Base-by-base conservation (phyloP, 192 early-diverging fungal species). In the Phycomyces nitens region DNA sequence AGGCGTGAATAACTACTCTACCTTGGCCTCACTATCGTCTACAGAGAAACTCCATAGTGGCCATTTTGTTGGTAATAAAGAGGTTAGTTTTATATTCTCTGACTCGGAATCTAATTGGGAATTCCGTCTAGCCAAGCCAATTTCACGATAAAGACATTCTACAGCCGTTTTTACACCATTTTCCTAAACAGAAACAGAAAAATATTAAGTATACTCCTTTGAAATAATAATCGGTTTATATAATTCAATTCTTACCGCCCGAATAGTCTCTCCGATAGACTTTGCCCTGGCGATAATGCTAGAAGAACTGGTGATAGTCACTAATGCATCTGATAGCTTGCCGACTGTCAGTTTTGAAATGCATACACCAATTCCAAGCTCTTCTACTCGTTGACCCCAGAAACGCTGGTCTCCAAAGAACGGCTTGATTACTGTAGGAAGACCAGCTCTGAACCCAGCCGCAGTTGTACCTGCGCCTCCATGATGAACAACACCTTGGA, bases 391-490 rank as follows among this genome's bases (percentile, higher is more conserved):
- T 21, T 86, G 77, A 5, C 79, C 86, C 89, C 89, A 91, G 58
- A 91, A 91, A 40, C 72, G 79, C 29, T 82, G 83, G 40, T 86
- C 83, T 9, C 83, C 82, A 77, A 84, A 86, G 56, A 85, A 91
- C 18, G 89, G 89, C 53, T 84, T 82, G 51, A 91, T 79, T 29
- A 89, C 68, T 1, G 88, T 89, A 2, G 89, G 87, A 56, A 78
- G 69, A 24, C 89, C 89, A 7, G 83, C 86, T 12, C 84, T 81
- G 14, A 91, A 53, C 27, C 88, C 89, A n/a, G 89, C 89, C 7
- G 85, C 80, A 0, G 81, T 82, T 10, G 89, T 91, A 4, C 89
- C 89, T 14, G 88, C 88, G 26, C 89, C 89, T 40, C 89, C 89
- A 64, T 91, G 89, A 68, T 91, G 89, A 9, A 90, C 80, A n/a